Evolutionary conservation across 2,329 filamentous ascomycete species (phyloP).

Genomic region (Graphiopsis chlorocephala): DNA sequence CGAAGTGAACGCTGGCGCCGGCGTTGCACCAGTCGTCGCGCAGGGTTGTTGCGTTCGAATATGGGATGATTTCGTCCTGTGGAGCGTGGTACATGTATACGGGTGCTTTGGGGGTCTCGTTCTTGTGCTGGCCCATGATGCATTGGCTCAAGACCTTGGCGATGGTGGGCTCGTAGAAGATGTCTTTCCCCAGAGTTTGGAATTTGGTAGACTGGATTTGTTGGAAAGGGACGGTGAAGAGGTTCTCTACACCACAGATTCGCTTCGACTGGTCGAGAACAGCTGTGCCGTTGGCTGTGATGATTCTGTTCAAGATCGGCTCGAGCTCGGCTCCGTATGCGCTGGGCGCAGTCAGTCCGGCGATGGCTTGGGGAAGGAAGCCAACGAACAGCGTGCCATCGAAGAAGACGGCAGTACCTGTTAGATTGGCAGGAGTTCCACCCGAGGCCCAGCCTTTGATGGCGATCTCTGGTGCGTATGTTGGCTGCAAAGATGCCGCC

Average conservation of each 20-base stretch:
- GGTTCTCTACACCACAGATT: slow-evolving; percentile 24
- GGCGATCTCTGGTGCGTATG: slow-evolving; percentile 53
- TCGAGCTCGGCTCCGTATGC: slow-evolving; percentile 26
- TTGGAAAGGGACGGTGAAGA: slow-evolving; percentile 24
- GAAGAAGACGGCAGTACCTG: slow-evolving; percentile 26
- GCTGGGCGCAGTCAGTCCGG: slow-evolving; percentile 23
- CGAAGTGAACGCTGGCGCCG: slow-evolving; percentile 28
- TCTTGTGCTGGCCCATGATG: slow-evolving; percentile 24
- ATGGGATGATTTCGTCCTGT: slow-evolving; percentile 31
- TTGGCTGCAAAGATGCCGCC: slow-evolving; percentile 50
- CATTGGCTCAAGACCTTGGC: slow-evolving; percentile 20
- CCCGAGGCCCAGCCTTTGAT: slow-evolving; percentile 51
- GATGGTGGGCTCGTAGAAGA: slow-evolving; percentile 27
- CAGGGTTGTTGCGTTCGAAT: slow-evolving; percentile 27
- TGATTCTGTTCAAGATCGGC: slow-evolving; percentile 21
- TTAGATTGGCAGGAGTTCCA: slow-evolving; percentile 45
- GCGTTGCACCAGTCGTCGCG: slow-evolving; percentile 27
- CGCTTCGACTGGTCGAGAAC: slow-evolving; percentile 21
- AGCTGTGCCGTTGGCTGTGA: slow-evolving; percentile 23
- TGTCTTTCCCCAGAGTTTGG: slow-evolving; percentile 18
- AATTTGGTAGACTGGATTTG: neutral
- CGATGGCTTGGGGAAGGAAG: slow-evolving; percentile 28
- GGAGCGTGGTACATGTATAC: slow-evolving; percentile 30
- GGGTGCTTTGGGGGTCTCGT: slow-evolving; percentile 28
- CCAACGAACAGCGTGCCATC: slow-evolving; percentile 28